Evolutionary conservation across 768 basidiomycete species (phyloP), one percentile per base, ranked within the genome.

Genomic region (Exidia glandulosa): DNA sequence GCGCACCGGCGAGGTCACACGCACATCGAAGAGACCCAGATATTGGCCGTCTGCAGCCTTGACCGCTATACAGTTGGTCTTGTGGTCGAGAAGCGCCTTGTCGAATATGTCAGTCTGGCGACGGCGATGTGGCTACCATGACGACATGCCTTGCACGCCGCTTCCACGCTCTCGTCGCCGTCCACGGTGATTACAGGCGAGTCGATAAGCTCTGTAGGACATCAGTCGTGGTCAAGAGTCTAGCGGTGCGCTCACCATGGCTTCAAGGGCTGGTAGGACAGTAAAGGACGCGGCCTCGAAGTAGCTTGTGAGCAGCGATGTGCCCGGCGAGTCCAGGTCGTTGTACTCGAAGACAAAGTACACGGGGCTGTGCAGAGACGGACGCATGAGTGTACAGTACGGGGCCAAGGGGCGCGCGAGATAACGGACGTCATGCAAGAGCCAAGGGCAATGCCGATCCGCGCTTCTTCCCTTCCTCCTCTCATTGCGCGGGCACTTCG

Each of bases 11-110:
- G 16, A 32, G 32, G 32, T 2, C 52, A 27, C 13, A 63, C 86
- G 59, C 66, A 91, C 89, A 70, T 92, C 90, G 66, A 92, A 90
- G 31, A 91, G 74, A 14, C 88, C 89, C 25, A 76, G 70, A 64
- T 72, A 79, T 4, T 61, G 52, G 37, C 60, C 58, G 23, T 58
- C 72, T 64, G 71, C 57, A 10, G 69, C 65, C 66, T 76, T 82
- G 57, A 91, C 76, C 9, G 81, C 85, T 4, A 92, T 77, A 67
- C 90, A 91, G 2, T 77, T 70, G 3, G 80, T 79, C 59, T 83
- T 77, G 64, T 87, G 81, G 9, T 78, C 78, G 25, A 89, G 75
- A 23, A 91, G 76, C 3, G 79, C 67, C 89, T 90, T 33, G 5
- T 56, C 13, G 10, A 50, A 27, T 33, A 52, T n/a, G 25, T 14